phyloP scores from a whole-genome alignment of 768 basidiomycete genomes.

The Infundibulicybe gibba region DNA sequence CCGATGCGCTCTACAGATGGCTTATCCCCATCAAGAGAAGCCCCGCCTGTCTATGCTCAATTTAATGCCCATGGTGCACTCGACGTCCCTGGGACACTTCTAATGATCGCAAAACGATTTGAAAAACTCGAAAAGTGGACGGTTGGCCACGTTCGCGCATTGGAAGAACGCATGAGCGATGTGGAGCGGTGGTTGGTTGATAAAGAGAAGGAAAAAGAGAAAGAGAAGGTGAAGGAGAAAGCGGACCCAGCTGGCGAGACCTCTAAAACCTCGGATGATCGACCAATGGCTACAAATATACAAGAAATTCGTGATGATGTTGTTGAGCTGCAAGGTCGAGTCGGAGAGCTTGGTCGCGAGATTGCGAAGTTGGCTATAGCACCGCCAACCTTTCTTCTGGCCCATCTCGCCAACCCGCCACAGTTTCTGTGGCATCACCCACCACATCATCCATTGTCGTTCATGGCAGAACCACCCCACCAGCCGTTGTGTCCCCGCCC shows the following conservation, averaged over 20 bases:
- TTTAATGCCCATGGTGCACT: slow-evolving; percentile 70
- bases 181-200: slow-evolving; percentile 90
- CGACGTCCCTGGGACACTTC: slow-evolving; percentile 70
- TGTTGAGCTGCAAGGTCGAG: slow-evolving; percentile 69
- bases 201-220: slow-evolving; percentile 68
- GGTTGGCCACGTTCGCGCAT: slow-evolving; percentile 80
- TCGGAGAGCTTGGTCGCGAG: slow-evolving; percentile 73
- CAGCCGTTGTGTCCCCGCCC: slow-evolving; percentile 18
- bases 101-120: slow-evolving; percentile 75
- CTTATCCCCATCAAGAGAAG: slow-evolving; percentile 50
- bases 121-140: slow-evolving; percentile 92
- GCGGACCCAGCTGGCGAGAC: slow-evolving; percentile 12
- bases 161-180: slow-evolving; percentile 90
- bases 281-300: slow-evolving; percentile 37
- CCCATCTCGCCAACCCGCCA: slow-evolving; percentile 42
- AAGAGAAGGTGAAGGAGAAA: slow-evolving; percentile 14
- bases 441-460: slow-evolving; percentile 43
- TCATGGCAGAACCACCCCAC: slow-evolving; percentile 21
- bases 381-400: slow-evolving; percentile 46
- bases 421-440: slow-evolving; percentile 40
- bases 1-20: slow-evolving; percentile 52
- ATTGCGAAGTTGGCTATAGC: slow-evolving; percentile 71
- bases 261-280: slow-evolving; percentile 8
- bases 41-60: slow-evolving; percentile 73
- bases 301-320: slow-evolving; percentile 63